These are phyloP conservation scores for Paraurostyla sp. DNA, from an alignment of 73 alveolate genomes.

Conservation along the genomic window DNA sequence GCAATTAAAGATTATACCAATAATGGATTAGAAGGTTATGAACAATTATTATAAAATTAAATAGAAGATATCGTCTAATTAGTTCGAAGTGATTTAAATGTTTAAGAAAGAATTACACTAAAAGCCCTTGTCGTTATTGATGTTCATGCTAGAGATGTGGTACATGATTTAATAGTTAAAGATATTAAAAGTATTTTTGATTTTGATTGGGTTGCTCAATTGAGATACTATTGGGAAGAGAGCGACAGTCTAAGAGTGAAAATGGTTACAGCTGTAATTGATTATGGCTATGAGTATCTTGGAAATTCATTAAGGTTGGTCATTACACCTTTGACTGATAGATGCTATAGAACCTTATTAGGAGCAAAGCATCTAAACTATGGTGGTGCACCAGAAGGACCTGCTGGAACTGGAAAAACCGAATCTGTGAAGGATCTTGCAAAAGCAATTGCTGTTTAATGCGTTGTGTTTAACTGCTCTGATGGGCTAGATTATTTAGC, in stretches of 20 bases:
- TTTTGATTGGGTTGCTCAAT: conserved; percentile 99
- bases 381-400: conserved; percentile 99
- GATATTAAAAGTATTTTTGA: conserved; percentile 90
- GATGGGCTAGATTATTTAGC: conserved; percentile 98
- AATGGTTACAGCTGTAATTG: conserved; percentile 87
- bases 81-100: conserved; percentile 98
- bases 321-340: conserved; percentile 99
- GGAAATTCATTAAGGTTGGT: conserved; percentile 98
- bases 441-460: conserved; percentile 98
- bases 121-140: conserved; percentile 99
- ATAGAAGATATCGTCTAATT: conserved; percentile 95
- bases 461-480: conserved; percentile 99
- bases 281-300: conserved; percentile 98
- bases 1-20: conserved; percentile 83
- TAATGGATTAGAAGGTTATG: conserved; percentile 77
- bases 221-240: conserved; percentile 98
- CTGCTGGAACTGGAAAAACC: conserved; percentile 96
- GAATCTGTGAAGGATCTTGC: conserved; percentile 98
- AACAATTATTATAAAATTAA: conserved; percentile 82
- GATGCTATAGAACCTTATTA: conserved; percentile 99
- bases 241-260: conserved; percentile 78
- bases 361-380: conserved; percentile 99
- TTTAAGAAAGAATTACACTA: conserved; percentile 96
- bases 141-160: conserved; percentile 99
- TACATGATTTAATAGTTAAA: conserved; percentile 87